phyloP scores from a whole-genome alignment of 805 yeast genomes.

The Candida lessepsii region DNA sequence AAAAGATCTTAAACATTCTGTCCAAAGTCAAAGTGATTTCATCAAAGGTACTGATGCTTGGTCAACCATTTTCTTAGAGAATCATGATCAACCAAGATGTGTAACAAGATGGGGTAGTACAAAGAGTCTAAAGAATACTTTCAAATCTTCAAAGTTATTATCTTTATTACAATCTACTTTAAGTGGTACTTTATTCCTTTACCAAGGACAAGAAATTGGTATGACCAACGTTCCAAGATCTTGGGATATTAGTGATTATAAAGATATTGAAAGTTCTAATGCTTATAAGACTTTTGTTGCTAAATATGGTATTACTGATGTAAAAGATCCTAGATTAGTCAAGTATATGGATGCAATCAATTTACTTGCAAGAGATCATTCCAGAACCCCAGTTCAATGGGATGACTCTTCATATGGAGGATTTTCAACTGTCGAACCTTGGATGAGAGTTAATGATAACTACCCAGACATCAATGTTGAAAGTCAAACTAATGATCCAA shows the following conservation, averaged over 20 bases:
- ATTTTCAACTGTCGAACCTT: constrained; percentile 48
- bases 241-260: constrained; percentile 50
- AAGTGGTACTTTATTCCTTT: constrained; percentile 55
- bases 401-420: constrained; percentile 44
- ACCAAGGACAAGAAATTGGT: constrained; percentile 64
- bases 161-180: constrained; percentile 45
- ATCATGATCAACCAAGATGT: constrained; percentile 59
- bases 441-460: constrained; percentile 54
- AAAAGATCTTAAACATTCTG: constrained; percentile 42
- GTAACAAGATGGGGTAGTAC: constrained; percentile 52
- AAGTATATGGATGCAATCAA: constrained; percentile 33
- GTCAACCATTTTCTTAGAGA: constrained; percentile 55
- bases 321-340: constrained; percentile 11
- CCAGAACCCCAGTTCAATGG: constrained; percentile 62
- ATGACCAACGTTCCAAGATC: constrained; percentile 47
- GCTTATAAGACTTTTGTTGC: constrained; percentile 32
- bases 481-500: constrained; percentile 43
- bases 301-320: constrained; percentile 24
- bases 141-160: constrained; percentile 47
- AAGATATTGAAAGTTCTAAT: constrained; percentile 49
- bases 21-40: constrained; percentile 34
- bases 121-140: constrained; percentile 24
- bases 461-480: constrained; percentile 50
- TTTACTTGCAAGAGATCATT: constrained; percentile 49
- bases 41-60: constrained; percentile 54